A percentile compares a stretch with the other conserved stretches of the same genome.
phyloP scores from a whole-genome alignment of 306 rosid genomes.

The Crataegus laevigata region DNA sequence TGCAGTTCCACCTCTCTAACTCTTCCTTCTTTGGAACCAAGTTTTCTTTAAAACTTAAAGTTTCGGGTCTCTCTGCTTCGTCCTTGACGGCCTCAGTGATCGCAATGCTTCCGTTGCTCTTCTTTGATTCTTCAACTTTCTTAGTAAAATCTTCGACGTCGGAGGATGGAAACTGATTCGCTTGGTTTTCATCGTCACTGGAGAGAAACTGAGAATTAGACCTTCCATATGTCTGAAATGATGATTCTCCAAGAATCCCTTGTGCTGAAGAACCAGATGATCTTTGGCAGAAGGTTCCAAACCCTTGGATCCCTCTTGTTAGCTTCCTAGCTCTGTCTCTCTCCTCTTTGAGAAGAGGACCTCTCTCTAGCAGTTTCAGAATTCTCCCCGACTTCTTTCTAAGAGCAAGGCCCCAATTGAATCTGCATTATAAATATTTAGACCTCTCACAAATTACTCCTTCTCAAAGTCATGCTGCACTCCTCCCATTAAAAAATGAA shows the following conservation, averaged over 20 bases:
- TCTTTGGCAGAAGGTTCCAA: constrained; percentile 65
- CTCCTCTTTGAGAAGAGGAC: constrained; percentile 67
- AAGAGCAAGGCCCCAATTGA: constrained; percentile 88
- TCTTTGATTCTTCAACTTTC: constrained; percentile 15
- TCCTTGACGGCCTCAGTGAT: neutral
- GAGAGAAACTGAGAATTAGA: constrained; percentile 40
- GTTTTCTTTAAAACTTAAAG: constrained; percentile 45
- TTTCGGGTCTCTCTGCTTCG: constrained; percentile 18
- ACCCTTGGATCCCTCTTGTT: constrained; percentile 85
- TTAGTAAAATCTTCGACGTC: constrained; percentile 8
- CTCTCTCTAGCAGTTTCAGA: constrained; percentile 52
- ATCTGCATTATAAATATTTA: constrained; percentile 33
- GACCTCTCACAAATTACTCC: neutral
- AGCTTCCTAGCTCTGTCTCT: constrained; percentile 64
- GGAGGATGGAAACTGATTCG: constrained; percentile 20
- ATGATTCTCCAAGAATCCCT: constrained; percentile 37
- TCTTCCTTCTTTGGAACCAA: constrained; percentile 51
- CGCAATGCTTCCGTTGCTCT: neutral
- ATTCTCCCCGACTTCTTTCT: constrained; percentile 72
- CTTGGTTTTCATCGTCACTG: constrained; percentile 30
- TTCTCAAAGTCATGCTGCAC: neutral
- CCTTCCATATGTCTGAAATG: constrained; percentile 33
- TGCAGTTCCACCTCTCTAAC: constrained; percentile 31
- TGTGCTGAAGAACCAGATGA: constrained; percentile 32
- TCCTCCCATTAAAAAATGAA: neutral